phyloP scores from a whole-genome alignment of 768 basidiomycete genomes.

The Termitomyces sp. region DNA sequence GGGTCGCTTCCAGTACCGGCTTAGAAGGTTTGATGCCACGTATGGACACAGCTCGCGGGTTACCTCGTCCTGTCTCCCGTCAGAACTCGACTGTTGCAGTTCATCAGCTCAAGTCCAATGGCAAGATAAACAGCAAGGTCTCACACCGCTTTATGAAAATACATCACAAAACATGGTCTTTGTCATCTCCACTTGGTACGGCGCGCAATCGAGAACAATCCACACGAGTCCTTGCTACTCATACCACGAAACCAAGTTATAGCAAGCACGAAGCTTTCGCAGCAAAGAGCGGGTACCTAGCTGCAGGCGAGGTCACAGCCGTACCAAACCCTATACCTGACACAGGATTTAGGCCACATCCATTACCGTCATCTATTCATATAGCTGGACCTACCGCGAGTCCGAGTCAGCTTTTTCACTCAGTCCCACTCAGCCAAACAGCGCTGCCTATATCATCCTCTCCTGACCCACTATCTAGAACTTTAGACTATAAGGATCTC shows the following conservation, averaged over 20 bases:
- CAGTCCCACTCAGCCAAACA: conserved; percentile 9
- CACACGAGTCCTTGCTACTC: not conserved
- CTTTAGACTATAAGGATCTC: conserved; percentile 11
- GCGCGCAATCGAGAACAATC: not conserved
- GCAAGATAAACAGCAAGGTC: conserved; percentile 2
- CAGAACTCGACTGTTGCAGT: not conserved
- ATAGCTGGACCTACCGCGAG: conserved; percentile 23
- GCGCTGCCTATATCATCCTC: conserved; percentile 16
- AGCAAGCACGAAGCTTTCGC: conserved; percentile 11
- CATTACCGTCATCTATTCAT: conserved; percentile 15
- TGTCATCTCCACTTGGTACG: not conserved
- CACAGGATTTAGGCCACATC: conserved; percentile 23
- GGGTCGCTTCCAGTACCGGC: conserved; percentile 4
- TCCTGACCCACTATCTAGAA: conserved; percentile 18
- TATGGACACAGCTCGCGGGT: conserved; percentile 9
- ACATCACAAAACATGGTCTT: conserved; percentile 6
- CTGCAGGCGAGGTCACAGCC: conserved; percentile 26
- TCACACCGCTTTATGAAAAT: conserved; percentile 13
- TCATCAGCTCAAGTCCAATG: not conserved
- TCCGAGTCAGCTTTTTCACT: conserved; percentile 13
- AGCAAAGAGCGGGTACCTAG: conserved; percentile 16
- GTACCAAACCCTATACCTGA: conserved; percentile 49
- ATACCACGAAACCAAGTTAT: conserved; percentile 4
- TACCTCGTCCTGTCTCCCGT: conserved; percentile 11
- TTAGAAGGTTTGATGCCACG: conserved; percentile 4